phyloP scores from a whole-genome alignment of 345 rosid species.

The Eucalyptus viminalis region DNA sequence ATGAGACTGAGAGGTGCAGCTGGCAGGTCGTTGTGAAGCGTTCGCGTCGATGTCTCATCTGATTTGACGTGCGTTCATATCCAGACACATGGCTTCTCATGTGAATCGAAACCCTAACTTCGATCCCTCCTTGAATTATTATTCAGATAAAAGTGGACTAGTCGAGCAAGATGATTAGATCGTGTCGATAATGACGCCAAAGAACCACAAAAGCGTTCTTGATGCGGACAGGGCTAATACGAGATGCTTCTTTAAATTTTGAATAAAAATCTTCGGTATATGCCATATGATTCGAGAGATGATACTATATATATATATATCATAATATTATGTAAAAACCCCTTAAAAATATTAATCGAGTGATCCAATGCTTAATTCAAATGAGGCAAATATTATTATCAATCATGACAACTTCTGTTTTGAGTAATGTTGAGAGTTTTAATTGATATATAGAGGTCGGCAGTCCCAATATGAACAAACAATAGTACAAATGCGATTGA shows the following conservation, averaged over 20 bases:
- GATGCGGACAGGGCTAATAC: background rate
- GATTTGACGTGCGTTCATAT: background rate
- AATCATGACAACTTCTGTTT: background rate
- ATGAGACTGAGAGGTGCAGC: background rate
- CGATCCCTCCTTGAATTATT: background rate
- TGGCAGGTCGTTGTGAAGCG: background rate
- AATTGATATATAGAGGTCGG: background rate
- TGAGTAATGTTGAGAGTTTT: accelerated
- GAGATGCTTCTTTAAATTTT: background rate
- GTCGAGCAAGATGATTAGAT: background rate
- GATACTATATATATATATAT: background rate
- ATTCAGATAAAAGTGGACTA: background rate
- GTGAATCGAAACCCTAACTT: background rate
- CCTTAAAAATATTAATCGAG: background rate
- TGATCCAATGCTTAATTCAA: background rate
- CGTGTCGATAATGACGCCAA: background rate
- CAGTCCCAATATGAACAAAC: background rate
- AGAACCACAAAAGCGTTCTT: background rate
- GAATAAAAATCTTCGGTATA: background rate
- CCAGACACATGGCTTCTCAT: background rate
- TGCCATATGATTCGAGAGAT: background rate
- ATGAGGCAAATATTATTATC: background rate
- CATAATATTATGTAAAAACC: background rate
- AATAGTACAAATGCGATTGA: background rate
- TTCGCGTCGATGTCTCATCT: background rate